These are phyloP conservation scores for Aspergillus uvarum DNA, from an alignment of 2,329 filamentous ascomycete genomes.

Conservation along the genomic window DNA sequence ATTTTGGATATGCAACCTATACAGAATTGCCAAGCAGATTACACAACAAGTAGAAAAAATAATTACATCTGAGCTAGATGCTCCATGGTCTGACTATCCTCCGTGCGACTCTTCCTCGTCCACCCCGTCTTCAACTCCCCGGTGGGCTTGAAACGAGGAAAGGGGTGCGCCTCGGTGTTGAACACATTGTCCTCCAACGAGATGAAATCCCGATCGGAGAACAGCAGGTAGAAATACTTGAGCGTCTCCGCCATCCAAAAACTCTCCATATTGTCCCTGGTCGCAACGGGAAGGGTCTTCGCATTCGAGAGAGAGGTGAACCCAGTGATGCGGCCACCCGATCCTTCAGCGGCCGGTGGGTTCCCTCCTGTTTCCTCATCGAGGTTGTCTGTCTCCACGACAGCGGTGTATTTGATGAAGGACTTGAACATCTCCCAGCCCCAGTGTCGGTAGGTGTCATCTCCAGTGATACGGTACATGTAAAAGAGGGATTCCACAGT, in stretches of 20 bases:
- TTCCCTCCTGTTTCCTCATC: slow-evolving; percentile 10
- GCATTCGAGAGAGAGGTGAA: slow-evolving; percentile 82
- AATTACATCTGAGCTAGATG: neutral
- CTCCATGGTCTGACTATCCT: neutral
- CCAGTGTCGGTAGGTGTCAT: slow-evolving; percentile 87
- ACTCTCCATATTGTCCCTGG: slow-evolving; percentile 93
- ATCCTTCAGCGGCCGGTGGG: neutral
- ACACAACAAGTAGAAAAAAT: neutral
- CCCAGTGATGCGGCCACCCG: slow-evolving; percentile 47
- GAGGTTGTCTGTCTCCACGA: slow-evolving; percentile 61
- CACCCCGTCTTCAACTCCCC: slow-evolving; percentile 44
- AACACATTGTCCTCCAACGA: slow-evolving; percentile 85
- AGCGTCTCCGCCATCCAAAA: slow-evolving; percentile 98
- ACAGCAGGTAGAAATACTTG: slow-evolving; percentile 96
- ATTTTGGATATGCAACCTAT: neutral
- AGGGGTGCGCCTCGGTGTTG: slow-evolving; percentile 91
- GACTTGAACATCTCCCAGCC: slow-evolving; percentile 98
- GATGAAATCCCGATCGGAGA: slow-evolving; percentile 77
- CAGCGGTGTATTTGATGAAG: slow-evolving; percentile 81
- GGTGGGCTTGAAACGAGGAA: slow-evolving; percentile 80
- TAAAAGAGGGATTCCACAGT: slow-evolving; percentile 96
- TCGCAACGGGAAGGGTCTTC: slow-evolving; percentile 65
- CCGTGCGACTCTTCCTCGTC: slow-evolving; percentile 28
- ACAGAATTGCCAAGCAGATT: neutral
- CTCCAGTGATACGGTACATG: slow-evolving; percentile 97